Base-by-base conservation (phyloP, 306 rosid genomes). In the Gleditsia sinensis region DNA sequence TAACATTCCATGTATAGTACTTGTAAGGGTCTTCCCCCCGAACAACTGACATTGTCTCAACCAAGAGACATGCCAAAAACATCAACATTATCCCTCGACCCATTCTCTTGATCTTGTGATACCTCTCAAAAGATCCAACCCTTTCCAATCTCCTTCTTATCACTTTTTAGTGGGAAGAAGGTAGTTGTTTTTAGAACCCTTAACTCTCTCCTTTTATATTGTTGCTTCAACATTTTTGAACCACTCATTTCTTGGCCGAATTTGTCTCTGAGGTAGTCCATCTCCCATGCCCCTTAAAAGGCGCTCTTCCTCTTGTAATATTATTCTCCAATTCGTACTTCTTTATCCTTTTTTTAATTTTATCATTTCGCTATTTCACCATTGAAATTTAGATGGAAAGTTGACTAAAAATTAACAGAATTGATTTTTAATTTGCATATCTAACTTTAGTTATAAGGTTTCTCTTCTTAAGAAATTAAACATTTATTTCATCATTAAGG, bases 21-120 rank as follows among this genome's bases (percentile, higher is more conserved):
- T 82, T 60, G 64, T 81, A 80, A 54, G 91, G 91, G 30, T 87
- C 89, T 71, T 77, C 91, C 33, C 66, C 80, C 4, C 36, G 57
- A 23, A 79, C 72, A 24, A 46, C 12, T 9, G 54, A 66, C 57
- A 71, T 70, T n/a, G 67, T 57, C 53, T 58, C 82, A 14, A 61
- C 78, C n/a, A 75, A 69, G 37, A 92, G 68, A 61, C 88, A 78
- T 39, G 62, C 6, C 39, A 69, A 51, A 77, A 86, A 63, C 46
- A 17, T 40, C 28, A 77, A 28, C 72, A 65, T 42, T 30, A 28
- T 32, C 21, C 33, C 48, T 0, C 76, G 16, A 16, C 65, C 80
- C 87, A 78, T 81, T 20, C 51, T 36, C 33, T 13, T 62, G 7
- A n/a, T 0, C 12, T 39, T 27, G 11, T 63, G 12, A 19, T 30